Evolutionary conservation across 2,329 filamentous ascomycete genomes (phyloP), one percentile per base, ranked within the genome.

Genomic region (Coniochaeta hoffmannii): DNA sequence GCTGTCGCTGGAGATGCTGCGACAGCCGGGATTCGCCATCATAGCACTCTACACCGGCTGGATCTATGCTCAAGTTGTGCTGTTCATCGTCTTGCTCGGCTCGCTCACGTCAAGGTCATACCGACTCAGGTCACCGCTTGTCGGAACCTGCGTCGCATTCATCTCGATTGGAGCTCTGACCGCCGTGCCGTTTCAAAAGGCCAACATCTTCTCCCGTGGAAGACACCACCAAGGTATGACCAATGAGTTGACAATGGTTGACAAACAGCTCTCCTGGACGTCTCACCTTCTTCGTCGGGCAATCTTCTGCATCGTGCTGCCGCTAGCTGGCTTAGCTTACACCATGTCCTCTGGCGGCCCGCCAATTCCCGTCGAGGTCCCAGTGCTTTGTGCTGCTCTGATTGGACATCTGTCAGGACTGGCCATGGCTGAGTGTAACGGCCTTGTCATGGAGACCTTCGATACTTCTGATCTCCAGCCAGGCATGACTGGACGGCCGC

Each of bases 381-480:
- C 88, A 3, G 83, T 85, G 4, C 65, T 86, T 2, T 84, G 90
- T 61, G 85, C 86, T 0, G 80, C 78, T 1, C 66, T 83, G 4
- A 79, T 90, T 14, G 87, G 86, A 0, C 89, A 89, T 62, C 72
- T 90, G 5, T 87, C 85, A 1, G 86, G 84, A 53, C 78, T 93
- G 10, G 88, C 87, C 1, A 84, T 90, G 49, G 82, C 88, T 2
- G 88, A 92, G 69, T 90, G 88, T 68, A 82, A 87, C 60, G 87
- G 88, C 1, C 72, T 92, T 31, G 80, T 91, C 65, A 91, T 92
- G 88, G 88, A 91, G 65, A 86, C 85, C 0, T 92, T 87, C 67
- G 89, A 92, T 66, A 88, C 85, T n/a, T 89, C 86, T 38, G 89
- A 92, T 67, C 75, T 92, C 4, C 87, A 88, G 61, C 83, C 86